Evolutionary conservation across 139 green algal genomes (phyloP), one percentile per base, ranked within the genome.

Genomic region (Monoraphidium neglectum): DNA sequence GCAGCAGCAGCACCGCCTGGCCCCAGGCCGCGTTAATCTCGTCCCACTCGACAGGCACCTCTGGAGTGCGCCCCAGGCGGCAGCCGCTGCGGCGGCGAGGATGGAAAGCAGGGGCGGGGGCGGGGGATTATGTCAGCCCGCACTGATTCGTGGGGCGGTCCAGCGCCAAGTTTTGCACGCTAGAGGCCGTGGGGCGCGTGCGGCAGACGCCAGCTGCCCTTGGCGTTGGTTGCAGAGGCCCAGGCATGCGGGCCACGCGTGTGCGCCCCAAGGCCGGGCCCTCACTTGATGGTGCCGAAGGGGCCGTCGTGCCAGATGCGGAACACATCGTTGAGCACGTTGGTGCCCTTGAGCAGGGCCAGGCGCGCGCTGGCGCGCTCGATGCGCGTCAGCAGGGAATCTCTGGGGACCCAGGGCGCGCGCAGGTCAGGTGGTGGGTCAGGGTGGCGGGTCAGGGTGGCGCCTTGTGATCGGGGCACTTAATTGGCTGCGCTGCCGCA

Each of bases 21-120:
- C 96, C 96, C 93, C 92, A 98, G 23, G 93, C 96, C 15, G 93
- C 94, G 85, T 99, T 99, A 83, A 98, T 97, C 78, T 99, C 96
- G 38, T 98, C 93, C 96, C 96, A 99, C 70, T 95, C 90, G 71
- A 99, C 95, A 10, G 79, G 76, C 47, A 80, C 66, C 47, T 90
- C 76, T 38, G 88, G 57, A 0, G 88, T 97, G 54, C 89, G 84
- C 0, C 95, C 95, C 66, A 99, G 84, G 10, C 95, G 86, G 83
- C 97, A 96, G 43, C 43, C 43, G 43, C 43, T 51, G 43, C 12
- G 8, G 43, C 8, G 43, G 12, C 8, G 43, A 8, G 12, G 8
- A 51, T 8, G 43, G 43, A n/a, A n/a, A n/a, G n/a, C n/a, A n/a
- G n/a, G n/a, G n/a, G n/a, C n/a, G n/a, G n/a, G n/a, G n/a, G n/a